Base-by-base conservation (phyloP, 2,329 filamentous ascomycete genomes). In the Exophiala xenobiotica region DNA sequence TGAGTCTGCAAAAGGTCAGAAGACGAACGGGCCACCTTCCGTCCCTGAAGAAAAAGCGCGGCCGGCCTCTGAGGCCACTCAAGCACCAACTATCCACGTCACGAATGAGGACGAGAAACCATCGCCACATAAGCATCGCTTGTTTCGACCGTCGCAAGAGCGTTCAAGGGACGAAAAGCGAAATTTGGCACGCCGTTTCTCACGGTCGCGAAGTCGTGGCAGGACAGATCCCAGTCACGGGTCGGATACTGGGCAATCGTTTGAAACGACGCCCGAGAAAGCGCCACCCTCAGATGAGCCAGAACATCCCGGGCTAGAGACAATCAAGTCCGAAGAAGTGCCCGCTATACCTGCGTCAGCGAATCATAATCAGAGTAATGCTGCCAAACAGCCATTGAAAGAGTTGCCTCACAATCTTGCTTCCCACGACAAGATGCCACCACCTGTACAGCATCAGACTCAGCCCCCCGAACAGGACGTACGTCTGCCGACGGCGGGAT, bases 81-180 rank as follows among this genome's bases (percentile, higher is more conserved):
- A 71, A 47, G 78, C 85, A 24, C 89, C 90, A 1, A 78, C 83
- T 1, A 91, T 95, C 54, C 87, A 93, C 50, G 79, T 95, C 20
- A 93, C 85, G 0, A 80, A 82, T 51, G 87, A 89, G 49, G 70
- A 78, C 48, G 62, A 58, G 6, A 52, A 59, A 4, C 42, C 33
- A 12, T 52, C 61, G 3, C 57, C 56, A 63, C 72, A 67, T 24
- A 63, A 59, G 37, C 60, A 64, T 19, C 61, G 60, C 35, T 46
- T 62, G 6, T 46, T 67, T 9, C 63, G 62, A 24, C 56, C 64
- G 33, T 64, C 65, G 14, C 65, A 68, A 24, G 69, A 70, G 2
- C 60, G 52, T 41, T 12, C 22, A 6, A 43, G 22, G 37, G 44
- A 58, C 14, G 51, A 44, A 22, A 55, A 51, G 27, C 33, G 39